Evolutionary conservation across 176 grass and related monocot genomes (phyloP).

Genomic region (Triticum turgidum): DNA sequence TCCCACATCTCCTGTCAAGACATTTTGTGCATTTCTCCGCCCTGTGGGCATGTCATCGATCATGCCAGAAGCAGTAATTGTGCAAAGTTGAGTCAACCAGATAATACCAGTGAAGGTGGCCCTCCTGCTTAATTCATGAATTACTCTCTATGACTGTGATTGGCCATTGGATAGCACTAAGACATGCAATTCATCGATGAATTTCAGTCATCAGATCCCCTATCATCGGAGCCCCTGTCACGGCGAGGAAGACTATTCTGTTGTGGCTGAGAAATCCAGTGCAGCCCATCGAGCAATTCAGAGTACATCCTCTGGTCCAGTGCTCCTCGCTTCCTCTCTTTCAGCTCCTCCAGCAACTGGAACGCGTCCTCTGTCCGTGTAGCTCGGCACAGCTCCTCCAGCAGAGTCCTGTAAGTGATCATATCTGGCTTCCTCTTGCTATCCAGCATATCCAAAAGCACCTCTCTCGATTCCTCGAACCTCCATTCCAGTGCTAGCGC

Average conservation of each 20-base stretch:
- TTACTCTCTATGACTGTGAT: background rate
- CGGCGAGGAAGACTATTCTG: slow-evolving; percentile 1
- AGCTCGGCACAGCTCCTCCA: slow-evolving; percentile 89
- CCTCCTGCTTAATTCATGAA: background rate
- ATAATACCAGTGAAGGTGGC: background rate
- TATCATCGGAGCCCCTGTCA: slow-evolving; percentile 28
- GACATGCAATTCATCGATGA: background rate
- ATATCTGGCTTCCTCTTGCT: slow-evolving; percentile 66
- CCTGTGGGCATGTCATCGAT: background rate
- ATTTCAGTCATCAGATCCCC: slow-evolving; percentile 30
- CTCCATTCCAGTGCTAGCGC: slow-evolving; percentile 70
- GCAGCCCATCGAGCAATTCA: slow-evolving; percentile 79
- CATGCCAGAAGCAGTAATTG: background rate
- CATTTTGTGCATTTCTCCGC: background rate
- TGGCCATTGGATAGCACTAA: background rate
- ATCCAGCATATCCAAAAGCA: slow-evolving; percentile 75
- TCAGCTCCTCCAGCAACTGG: slow-evolving; percentile 68
- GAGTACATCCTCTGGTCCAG: slow-evolving; percentile 70
- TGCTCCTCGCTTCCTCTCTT: slow-evolving; percentile 42
- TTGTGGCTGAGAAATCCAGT: slow-evolving; percentile 83
- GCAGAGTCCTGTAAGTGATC: slow-evolving; percentile 83
- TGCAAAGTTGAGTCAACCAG: background rate
- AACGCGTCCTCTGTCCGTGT: slow-evolving; percentile 61
- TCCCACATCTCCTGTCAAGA: background rate
- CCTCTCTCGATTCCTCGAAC: slow-evolving; percentile 62